Evolutionary conservation across 768 basidiomycete species (phyloP), one percentile per base, ranked within the genome.

Genomic region (Postia placenta): DNA sequence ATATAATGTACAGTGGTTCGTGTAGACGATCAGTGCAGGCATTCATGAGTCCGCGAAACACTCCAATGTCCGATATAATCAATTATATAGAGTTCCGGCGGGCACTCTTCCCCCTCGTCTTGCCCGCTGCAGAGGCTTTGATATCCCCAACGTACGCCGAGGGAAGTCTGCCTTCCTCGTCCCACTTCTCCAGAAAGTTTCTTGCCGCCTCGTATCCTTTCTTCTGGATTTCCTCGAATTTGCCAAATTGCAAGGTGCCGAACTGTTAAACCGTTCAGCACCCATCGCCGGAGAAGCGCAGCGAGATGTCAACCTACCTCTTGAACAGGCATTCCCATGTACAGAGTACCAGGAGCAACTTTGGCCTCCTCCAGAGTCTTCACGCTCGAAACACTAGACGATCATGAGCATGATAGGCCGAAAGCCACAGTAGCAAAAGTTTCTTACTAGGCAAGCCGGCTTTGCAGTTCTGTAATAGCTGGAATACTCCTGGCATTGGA

Each of bases 281-380:
- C 30, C 38, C 35, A 41, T 20, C 28, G 35, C 11, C 33, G 2
- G 9, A 38, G 26, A 14, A 35, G 42, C 26, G 7, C 15, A 33
- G 9, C 9, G 30, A 33, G 30, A 15, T 7, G 17, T 53, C 57
- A n/a, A n/a, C n/a, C n/a, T n/a, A 90, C 89, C 69, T 90, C 82
- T 55, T 96, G 91, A 11, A 99, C 94, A 0, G 96, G 96, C 87
- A 98, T 89, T 51, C 81, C 79, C 66, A 96, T 83, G 61, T 99
- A 98, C 39, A 97, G 69, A 61, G 92, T 94, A 1, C 87, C 90
- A 7, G 85, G 86, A 2, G 85, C 78, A 5, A 80, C 78, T 66
- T 98, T 98, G n/a, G 92, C 94, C 54, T 95, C 93, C 65, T 96
- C 93, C 5, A 98, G 73, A 1, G 92, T 95, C 61, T 84, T 90